A percentile compares a stretch with the other conserved stretches of the same genome.
Evolutionary conservation across 1,284 basidiomycete genomes (phyloP).

Genomic region (Kalmanozyma brasiliensis): DNA sequence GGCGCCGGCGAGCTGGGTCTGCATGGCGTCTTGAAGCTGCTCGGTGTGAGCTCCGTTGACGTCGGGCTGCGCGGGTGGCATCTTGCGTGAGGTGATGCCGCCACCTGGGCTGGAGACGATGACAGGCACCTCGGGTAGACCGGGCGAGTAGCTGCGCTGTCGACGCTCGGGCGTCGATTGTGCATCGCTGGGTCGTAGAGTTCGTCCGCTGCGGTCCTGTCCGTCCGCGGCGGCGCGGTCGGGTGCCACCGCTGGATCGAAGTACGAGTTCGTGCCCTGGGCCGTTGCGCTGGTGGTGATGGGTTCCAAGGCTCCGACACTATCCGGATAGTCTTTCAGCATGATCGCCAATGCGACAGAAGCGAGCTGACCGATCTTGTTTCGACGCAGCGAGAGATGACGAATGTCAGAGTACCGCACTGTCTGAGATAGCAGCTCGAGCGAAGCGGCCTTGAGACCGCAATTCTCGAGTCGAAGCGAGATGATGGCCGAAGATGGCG

Average conservation of each 20-base stretch:
- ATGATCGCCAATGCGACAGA: conserved; percentile 51
- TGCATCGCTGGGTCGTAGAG: conserved; percentile 9
- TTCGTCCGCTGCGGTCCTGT: conserved; percentile 19
- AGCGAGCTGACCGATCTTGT: conserved; percentile 50
- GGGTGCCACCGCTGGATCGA: conserved; percentile 11
- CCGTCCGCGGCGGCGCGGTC: background rate
- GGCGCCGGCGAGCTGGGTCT: conserved; percentile 36
- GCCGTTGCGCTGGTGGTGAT: background rate
- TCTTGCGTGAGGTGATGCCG: conserved; percentile 54
- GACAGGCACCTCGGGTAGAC: conserved; percentile 53
- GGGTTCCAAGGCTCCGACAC: conserved; percentile 10
- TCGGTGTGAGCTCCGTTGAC: conserved; percentile 37
- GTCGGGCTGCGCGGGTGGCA: conserved; percentile 36
- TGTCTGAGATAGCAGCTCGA: conserved; percentile 57
- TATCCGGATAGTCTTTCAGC: conserved; percentile 59
- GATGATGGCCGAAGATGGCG: conserved; percentile 47
- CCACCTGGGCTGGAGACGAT: conserved; percentile 59
- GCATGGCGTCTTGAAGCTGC: conserved; percentile 48
- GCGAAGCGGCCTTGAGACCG: conserved; percentile 48
- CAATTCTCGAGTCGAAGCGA: conserved; percentile 64
- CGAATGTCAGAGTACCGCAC: conserved; percentile 60
- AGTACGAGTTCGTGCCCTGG: conserved; percentile 29
- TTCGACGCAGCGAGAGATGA: conserved; percentile 63
- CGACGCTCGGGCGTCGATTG: conserved; percentile 21
- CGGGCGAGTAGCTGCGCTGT: conserved; percentile 53